These are phyloP conservation scores for Myriosclerotinia curreyana DNA, from an alignment of 2,329 filamentous ascomycete genomes.

Conservation along the genomic window DNA sequence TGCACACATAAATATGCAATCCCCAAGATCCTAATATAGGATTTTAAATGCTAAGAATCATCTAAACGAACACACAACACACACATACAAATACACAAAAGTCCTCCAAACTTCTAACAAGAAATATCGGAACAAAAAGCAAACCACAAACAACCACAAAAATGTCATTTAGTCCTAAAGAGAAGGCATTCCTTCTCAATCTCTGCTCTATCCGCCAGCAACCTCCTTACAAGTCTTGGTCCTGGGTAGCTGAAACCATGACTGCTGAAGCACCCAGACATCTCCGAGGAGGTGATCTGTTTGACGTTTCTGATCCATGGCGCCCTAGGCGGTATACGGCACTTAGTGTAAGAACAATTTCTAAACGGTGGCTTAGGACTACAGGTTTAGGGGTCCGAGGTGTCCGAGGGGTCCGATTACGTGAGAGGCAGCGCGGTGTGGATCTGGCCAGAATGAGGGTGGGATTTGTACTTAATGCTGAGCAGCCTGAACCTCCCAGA, in stretches of 20 bases:
- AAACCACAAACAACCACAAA: background rate
- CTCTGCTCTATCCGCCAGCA: background rate
- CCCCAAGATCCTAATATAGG: too few relatives aligned
- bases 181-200: background rate
- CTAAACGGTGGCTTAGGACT: background rate
- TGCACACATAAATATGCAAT: too few relatives aligned
- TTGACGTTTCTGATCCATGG: background rate
- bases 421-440: background rate
- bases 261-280: background rate
- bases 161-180: background rate
- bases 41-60: too few relatives aligned
- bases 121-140: background rate
- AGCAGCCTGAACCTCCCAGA: background rate
- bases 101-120: background rate
- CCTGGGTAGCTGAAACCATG: background rate
- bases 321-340: background rate
- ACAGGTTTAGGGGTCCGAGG: background rate
- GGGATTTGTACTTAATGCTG: background rate
- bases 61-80: too few relatives aligned
- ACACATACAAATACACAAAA: too few relatives aligned
- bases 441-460: background rate
- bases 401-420: too few relatives aligned
- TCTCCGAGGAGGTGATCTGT: background rate
- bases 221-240: background rate
- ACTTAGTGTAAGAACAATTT: background rate